phyloP scores from a whole-genome alignment of 2,329 filamentous ascomycete genomes.

The Fonsecaea monophora region DNA sequence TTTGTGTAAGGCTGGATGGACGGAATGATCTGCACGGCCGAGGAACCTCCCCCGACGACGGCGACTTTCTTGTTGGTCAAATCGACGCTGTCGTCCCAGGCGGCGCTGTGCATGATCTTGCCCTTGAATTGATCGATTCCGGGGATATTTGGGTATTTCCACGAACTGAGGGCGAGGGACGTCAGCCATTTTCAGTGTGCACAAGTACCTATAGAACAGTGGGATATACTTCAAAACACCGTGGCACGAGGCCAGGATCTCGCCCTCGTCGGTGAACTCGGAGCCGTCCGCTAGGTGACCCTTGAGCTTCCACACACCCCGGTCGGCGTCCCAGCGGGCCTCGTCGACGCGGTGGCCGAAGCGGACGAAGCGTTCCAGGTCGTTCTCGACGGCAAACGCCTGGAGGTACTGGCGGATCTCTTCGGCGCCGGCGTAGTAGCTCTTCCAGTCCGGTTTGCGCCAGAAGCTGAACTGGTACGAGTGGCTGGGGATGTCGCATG shows the following conservation, averaged over 20 bases:
- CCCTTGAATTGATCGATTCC: conserved; percentile 62
- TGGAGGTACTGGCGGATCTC: conserved; percentile 13
- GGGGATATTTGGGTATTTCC: conserved; percentile 60
- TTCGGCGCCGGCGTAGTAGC: conserved; percentile 1
- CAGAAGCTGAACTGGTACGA: conserved; percentile 12
- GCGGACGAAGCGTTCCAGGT: not conserved
- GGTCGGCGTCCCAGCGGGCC: not conserved
- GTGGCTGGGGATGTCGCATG: conserved; percentile 22
- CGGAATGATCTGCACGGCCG: conserved; percentile 14
- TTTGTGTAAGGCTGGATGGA: not conserved
- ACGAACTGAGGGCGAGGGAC: conserved; percentile 44
- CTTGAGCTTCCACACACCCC: not conserved
- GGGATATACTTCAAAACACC: conserved; percentile 3
- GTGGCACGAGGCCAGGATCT: conserved; percentile 7
- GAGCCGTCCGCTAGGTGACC: not conserved
- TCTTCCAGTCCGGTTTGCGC: conserved; percentile 9
- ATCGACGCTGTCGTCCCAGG: conserved; percentile 54
- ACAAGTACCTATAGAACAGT: not conserved
- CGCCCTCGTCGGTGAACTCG: not conserved
- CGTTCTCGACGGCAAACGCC: not conserved
- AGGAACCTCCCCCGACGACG: conserved; percentile 6
- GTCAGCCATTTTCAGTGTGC: too few species aligned
- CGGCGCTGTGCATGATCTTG: conserved; percentile 61
- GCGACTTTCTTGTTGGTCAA: conserved; percentile 7
- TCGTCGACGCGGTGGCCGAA: not conserved